Evolutionary conservation across 495 filamentous ascomycete genomes (phyloP).

Genomic region (Penicillium waksmanii): DNA sequence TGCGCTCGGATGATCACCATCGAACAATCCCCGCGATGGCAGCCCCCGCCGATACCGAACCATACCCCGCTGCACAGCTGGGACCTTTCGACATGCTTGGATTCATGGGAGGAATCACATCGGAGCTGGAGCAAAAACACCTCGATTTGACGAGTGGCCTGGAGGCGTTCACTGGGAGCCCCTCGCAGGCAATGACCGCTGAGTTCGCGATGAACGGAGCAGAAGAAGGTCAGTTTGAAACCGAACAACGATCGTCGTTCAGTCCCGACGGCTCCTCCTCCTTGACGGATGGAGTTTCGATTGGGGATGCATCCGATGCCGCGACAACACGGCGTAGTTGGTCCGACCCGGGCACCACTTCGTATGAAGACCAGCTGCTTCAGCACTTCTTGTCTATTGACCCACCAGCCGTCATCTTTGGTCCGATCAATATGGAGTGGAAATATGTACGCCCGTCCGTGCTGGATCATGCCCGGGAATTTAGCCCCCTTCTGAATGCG

Average conservation of each 20-base stretch:
- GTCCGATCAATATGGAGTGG: conserved; percentile 41
- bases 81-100: conserved; percentile 44
- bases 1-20: conserved; percentile 33
- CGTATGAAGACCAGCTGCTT: conserved; percentile 41
- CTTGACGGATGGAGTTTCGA: conserved; percentile 20
- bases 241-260: conserved; percentile 15
- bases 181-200: conserved; percentile 18
- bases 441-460: conserved; percentile 36
- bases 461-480: conserved; percentile 30
- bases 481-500: conserved; percentile 34
- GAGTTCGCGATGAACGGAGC: background rate
- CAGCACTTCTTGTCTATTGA: conserved; percentile 38
- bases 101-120: conserved; percentile 46
- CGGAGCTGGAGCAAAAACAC: conserved; percentile 45
- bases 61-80: conserved; percentile 21
- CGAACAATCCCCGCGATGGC: conserved; percentile 20
- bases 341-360: conserved; percentile 23
- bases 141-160: conserved; percentile 37
- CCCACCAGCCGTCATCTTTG: conserved; percentile 42
- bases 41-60: conserved; percentile 17
- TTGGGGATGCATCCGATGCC: conserved; percentile 21
- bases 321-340: conserved; percentile 24
- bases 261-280: conserved; percentile 24
- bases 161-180: conserved; percentile 20
- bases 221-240: conserved; percentile 18